Base-by-base conservation (phyloP, 192 early-diverging fungal genomes). In the Mortierella hygrophila region DNA sequence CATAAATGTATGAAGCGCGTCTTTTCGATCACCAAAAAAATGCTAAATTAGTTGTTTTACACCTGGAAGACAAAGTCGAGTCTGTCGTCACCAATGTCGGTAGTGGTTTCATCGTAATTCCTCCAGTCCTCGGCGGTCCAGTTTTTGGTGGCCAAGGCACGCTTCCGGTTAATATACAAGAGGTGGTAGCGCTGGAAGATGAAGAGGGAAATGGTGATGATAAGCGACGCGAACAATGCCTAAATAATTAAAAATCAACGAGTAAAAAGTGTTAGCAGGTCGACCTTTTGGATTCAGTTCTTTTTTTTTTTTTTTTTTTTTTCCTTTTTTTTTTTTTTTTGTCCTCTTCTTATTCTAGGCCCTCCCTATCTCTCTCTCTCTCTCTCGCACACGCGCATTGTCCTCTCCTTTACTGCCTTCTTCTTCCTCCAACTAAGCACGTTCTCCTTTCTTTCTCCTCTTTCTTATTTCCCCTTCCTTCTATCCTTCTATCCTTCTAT, bases 41-140 rank as follows among this genome's bases (percentile, higher is more conserved):
- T n/a, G 13, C 18, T 54, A 15, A 15, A 26, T 21, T 40, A 40
- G 4, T 2, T 41, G n/a, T 49, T 69, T 80, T 80, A 77, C 76
- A 80, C 21, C 40, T 73, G 60, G 35, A 74, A 85, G 32, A 86
- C 84, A 82, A 90, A 93, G 77, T 94, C 93, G 13, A 94, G 77
- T n/a, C 93, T 84, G 65, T 90, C 80, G 55, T 88, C 91, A 2
- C 93, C 93, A 35, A 78, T n/a, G 52, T 93, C 82, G 3, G 65
- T 90, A 2, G 93, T 94, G 21, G 88, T 94, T 11, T 87, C 82
- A 40, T 89, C 46, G 63, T 94, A 94, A 44, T 89, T 60, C 13
- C 75, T 89, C 82, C 91, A 89, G 49, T 94, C 90, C 13, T 90
- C 84, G 6, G 82, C 77, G 15, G 92, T 89, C 89, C 91, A 82